Base-by-base conservation (phyloP, 1,284 basidiomycete genomes). In the Cutaneotrichosporon cyanovorans region DNA sequence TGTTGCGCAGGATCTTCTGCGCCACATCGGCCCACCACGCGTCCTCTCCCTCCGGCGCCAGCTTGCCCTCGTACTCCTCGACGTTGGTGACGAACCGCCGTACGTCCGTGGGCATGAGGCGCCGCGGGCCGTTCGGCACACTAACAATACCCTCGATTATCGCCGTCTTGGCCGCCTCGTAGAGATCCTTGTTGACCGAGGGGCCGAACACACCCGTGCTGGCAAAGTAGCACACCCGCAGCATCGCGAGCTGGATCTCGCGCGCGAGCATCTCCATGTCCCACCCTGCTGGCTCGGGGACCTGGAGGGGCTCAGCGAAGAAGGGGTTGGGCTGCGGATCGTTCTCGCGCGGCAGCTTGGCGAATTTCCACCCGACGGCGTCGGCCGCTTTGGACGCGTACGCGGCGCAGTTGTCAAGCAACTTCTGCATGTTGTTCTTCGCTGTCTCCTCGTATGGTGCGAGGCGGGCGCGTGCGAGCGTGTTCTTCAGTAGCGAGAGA, bases 371-470 rank as follows among this genome's bases (percentile, higher is more conserved):
- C 0, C 63, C 61, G 8, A 66, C 44, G 1, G 46, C 54, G 21
- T 62, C 60, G 2, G 51, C 58, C 1, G 66, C 65, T 39, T 62
- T 53, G 25, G 43, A 48, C 6, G 59, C 61, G 45, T 70, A 70
- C 8, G 66, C 61, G 11, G 47, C 42, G 33, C 62, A 61, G 45
- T 70, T 70, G 30, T 66, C 63, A 14, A 67, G 28, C 5, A 70
- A 51, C 41, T 66, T 64, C 16, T 35, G 40, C 1, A 51, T 53
- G 53, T 70, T 70, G 38, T 58, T 36, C 31, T 59, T 50, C 8
- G 68, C 65, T 8, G 65, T 61, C 9, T 63, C 62, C 48, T 65
- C 62, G n/a, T 57, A 36, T 1, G 42, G 34, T 5, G 57, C 52
- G 25, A 70, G 51, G 39, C 56, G 58, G 0, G 65, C 65, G 35